phyloP scores from a whole-genome alignment of 2,329 filamentous ascomycete species.

The Coniochaeta pulveracea region DNA sequence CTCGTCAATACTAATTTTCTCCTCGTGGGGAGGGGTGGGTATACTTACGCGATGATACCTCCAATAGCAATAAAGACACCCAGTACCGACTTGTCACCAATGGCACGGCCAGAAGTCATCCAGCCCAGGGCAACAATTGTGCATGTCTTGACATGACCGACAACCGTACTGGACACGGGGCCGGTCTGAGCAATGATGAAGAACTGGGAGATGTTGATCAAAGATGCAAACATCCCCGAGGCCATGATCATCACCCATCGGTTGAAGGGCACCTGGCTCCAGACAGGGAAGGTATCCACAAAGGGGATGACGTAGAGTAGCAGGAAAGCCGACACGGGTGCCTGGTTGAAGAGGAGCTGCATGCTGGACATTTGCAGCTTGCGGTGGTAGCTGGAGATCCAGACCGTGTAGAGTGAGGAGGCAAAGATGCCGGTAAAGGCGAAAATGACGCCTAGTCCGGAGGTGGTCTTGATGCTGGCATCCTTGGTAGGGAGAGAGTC shows the following conservation, averaged over 20 bases:
- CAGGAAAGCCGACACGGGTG: constrained; percentile 49
- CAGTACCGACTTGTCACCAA: constrained; percentile 41
- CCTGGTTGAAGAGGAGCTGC: constrained; percentile 59
- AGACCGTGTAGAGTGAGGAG: constrained; percentile 57
- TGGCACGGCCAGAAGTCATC: constrained; percentile 41
- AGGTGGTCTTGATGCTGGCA: constrained; percentile 41
- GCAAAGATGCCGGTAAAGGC: constrained; percentile 53
- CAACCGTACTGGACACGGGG: constrained; percentile 53
- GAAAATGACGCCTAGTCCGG: constrained; percentile 48
- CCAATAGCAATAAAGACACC: constrained; percentile 44
- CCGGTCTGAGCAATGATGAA: constrained; percentile 52
- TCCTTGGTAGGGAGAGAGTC: constrained; percentile 43
- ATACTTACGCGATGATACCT: constrained; percentile 44
- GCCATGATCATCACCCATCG: constrained; percentile 48
- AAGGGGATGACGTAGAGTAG: constrained; percentile 57
- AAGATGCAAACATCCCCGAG: constrained; percentile 49
- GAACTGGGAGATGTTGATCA: constrained; percentile 55
- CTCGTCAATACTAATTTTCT: constrained; percentile 4
- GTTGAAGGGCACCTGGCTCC: constrained; percentile 35
- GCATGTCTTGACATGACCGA: constrained; percentile 56
- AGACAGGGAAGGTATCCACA: constrained; percentile 49
- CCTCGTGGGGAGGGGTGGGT: constrained; percentile 19
- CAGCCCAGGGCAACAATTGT: constrained; percentile 54
- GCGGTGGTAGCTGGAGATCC: constrained; percentile 55
- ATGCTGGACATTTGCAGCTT: constrained; percentile 56